phyloP scores from a whole-genome alignment of 345 rosid species.

The Gossypium longicalyx region DNA sequence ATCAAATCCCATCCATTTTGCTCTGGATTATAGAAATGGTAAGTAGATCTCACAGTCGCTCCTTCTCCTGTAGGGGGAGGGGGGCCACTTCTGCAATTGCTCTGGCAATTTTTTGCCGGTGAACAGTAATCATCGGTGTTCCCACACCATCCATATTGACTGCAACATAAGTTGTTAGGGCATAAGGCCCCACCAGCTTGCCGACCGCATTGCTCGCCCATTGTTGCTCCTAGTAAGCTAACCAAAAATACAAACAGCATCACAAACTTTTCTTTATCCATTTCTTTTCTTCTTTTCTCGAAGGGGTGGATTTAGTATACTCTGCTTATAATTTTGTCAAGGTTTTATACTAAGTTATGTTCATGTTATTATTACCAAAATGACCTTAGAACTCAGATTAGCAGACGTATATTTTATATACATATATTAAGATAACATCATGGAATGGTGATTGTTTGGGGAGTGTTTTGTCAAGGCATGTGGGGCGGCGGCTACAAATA shows the following conservation, averaged over 20 bases:
- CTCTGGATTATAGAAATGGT: slow-evolving; percentile 50
- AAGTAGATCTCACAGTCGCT: slow-evolving; percentile 44
- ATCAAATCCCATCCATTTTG: slow-evolving; percentile 48
- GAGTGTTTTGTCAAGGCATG: not conserved
- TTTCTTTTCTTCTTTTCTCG: not conserved
- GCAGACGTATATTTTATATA: not conserved
- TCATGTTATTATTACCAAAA: not conserved
- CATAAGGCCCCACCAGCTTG: slow-evolving; percentile 10
- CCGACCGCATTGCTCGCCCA: slow-evolving; percentile 1
- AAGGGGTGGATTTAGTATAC: not conserved
- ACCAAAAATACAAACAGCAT: not conserved
- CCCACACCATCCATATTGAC: slow-evolving; percentile 15
- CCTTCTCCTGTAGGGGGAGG: slow-evolving; percentile 12
- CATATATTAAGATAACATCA: not conserved
- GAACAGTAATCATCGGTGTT: slow-evolving; percentile 11
- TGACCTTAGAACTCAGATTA: not conserved
- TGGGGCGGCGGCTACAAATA: not conserved
- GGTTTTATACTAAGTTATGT: not conserved
- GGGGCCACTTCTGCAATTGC: slow-evolving; percentile 30
- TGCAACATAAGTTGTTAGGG: slow-evolving; percentile 13
- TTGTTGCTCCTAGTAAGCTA: not conserved
- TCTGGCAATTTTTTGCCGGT: slow-evolving; percentile 35
- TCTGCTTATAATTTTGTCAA: not conserved
- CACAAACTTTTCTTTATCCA: not conserved
- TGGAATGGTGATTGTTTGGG: not conserved